phyloP scores from a whole-genome alignment of 768 basidiomycete genomes.

The Suillus weaverae region DNA sequence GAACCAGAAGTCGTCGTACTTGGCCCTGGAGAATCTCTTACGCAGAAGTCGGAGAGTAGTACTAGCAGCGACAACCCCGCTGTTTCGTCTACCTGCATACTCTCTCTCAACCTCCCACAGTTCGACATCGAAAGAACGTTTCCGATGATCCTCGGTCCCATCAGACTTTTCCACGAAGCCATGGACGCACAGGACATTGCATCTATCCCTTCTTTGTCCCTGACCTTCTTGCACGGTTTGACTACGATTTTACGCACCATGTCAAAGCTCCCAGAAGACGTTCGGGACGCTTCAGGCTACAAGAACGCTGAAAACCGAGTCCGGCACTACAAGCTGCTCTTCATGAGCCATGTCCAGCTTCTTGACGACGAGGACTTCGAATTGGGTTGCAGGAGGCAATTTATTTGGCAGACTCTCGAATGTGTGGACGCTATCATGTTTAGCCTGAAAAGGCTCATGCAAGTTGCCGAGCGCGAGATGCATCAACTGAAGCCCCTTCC shows the following conservation, averaged over 20 bases:
- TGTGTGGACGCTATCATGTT: conserved; percentile 33
- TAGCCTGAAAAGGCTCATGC: conserved; percentile 33
- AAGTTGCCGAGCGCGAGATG: conserved; percentile 29
- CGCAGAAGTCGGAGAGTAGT: conserved; percentile 21
- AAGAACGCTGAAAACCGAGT: conserved; percentile 21
- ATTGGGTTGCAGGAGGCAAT: conserved; percentile 8
- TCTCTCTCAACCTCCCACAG: conserved; percentile 9
- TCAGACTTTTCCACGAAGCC: conserved; percentile 27
- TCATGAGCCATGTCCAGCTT: conserved; percentile 21
- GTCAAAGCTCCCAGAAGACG: conserved; percentile 20
- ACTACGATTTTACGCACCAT: conserved; percentile 30
- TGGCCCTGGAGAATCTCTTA: not conserved
- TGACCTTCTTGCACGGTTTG: conserved; percentile 24
- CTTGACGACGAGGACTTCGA: conserved; percentile 9
- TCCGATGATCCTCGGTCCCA: conserved; percentile 35
- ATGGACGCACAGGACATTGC: conserved; percentile 25
- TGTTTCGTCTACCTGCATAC: conserved; percentile 21
- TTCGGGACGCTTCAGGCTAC: conserved; percentile 23
- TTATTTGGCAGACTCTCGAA: conserved; percentile 22
- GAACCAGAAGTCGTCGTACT: not conserved
- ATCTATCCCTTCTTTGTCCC: conserved; percentile 29
- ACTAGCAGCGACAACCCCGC: conserved; percentile 29
- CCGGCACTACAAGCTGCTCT: conserved; percentile 22
- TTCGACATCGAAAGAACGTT: conserved; percentile 37
- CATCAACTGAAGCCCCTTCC: conserved; percentile 30